phyloP scores from a whole-genome alignment of 2,329 filamentous ascomycete genomes.

The Xylaria multiplex region DNA sequence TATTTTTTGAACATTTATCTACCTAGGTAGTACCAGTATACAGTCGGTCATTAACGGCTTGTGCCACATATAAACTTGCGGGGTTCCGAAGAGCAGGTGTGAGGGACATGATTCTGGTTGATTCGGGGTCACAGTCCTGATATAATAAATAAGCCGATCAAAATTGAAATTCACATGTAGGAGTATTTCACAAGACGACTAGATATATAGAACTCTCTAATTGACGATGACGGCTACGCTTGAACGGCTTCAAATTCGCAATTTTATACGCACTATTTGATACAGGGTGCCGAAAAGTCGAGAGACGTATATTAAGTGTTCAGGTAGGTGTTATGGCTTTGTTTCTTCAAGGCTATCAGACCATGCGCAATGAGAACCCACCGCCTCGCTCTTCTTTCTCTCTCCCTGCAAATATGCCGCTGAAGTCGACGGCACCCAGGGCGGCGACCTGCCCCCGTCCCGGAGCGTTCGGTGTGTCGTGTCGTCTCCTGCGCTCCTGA shows the following conservation, averaged over 20 bases:
- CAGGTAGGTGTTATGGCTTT: background rate
- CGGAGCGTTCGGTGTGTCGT: slow-evolving; percentile 84
- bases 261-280: background rate
- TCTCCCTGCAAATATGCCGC: slow-evolving; percentile 74
- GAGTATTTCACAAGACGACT: slow-evolving; percentile 26
- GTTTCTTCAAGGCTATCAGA: slow-evolving; percentile 46
- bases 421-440: slow-evolving; percentile 70
- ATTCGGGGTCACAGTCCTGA: background rate
- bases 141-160: slow-evolving; percentile 1
- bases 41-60: slow-evolving; percentile 32
- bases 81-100: slow-evolving; percentile 7
- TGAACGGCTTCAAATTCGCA: background rate
- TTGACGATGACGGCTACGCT: slow-evolving; percentile 33
- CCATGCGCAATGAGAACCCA: slow-evolving; percentile 73
- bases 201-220: slow-evolving; percentile 44
- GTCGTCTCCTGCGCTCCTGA: slow-evolving; percentile 80
- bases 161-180: slow-evolving; percentile 18
- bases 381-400: slow-evolving; percentile 73
- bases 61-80: slow-evolving; percentile 20
- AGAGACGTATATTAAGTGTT: no score
- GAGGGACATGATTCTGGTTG: background rate
- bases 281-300: background rate
- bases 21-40: slow-evolving; percentile 23
- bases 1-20: slow-evolving; percentile 21
- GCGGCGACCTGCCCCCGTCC: slow-evolving; percentile 73